phyloP scores from a whole-genome alignment of 1,284 basidiomycete species.

The Fomes fomentarius region DNA sequence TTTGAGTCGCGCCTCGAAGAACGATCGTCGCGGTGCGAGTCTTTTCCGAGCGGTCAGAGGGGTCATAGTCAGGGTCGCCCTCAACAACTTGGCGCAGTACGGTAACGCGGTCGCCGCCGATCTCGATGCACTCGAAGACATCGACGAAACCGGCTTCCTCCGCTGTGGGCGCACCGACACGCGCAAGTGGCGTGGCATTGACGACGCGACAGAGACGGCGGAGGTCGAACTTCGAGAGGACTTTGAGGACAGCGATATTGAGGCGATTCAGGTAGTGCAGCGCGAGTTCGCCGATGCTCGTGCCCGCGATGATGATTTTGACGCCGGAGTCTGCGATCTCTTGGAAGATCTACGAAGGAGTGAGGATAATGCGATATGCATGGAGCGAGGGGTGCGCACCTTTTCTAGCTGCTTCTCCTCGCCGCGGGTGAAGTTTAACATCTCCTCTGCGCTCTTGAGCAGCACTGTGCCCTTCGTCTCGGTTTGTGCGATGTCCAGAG shows the following conservation, averaged over 20 bases:
- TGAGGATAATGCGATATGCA: background rate
- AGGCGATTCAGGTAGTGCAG: conserved; percentile 96
- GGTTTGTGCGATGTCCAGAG: conserved; percentile 93
- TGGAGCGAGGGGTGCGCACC: conserved; percentile 44
- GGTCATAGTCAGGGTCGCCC: conserved; percentile 62
- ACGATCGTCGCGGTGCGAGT: conserved; percentile 92
- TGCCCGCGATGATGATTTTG: conserved; percentile 92
- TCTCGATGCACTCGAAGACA: conserved; percentile 93
- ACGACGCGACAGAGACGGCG: conserved; percentile 93
- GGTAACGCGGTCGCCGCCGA: conserved; percentile 97
- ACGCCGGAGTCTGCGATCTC: conserved; percentile 97
- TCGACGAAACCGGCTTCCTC: conserved; percentile 97
- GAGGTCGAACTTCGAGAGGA: conserved; percentile 98
- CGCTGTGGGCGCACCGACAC: conserved; percentile 92
- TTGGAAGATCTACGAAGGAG: conserved; percentile 93
- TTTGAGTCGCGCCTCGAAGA: conserved; percentile 95
- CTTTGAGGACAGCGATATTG: conserved; percentile 94
- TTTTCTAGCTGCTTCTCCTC: conserved; percentile 97
- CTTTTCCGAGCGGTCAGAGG: conserved; percentile 56
- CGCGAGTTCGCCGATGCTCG: conserved; percentile 93
- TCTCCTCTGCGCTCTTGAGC: conserved; percentile 94
- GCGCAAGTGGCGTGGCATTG: conserved; percentile 94
- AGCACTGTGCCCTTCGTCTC: conserved; percentile 99
- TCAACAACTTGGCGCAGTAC: conserved; percentile 87
- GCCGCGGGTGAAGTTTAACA: conserved; percentile 94